Conservation (phyloP, 176 grass and related monocot genomes). For the Guadua angustifolia region DNA sequence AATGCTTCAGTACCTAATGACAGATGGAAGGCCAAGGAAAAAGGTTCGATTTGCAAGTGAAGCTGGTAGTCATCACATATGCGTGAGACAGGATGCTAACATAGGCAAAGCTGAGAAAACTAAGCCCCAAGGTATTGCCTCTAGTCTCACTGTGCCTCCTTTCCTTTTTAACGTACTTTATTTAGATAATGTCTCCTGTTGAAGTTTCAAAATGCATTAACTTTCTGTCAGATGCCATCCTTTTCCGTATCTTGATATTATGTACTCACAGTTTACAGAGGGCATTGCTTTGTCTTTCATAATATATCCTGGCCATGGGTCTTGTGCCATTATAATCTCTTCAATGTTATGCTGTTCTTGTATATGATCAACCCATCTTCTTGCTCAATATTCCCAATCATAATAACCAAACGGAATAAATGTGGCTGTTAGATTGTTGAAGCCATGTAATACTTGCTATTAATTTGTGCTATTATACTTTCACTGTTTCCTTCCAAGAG, state of each 20-base stretch:
- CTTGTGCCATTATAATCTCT: slow-evolving; percentile 21
- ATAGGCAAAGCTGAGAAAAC: slow-evolving; percentile 33
- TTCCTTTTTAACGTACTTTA: slow-evolving; percentile 5
- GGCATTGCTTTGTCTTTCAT: background rate
- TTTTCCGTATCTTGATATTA: background rate
- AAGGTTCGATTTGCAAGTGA: slow-evolving; percentile 64
- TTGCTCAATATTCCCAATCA: slow-evolving; percentile 14
- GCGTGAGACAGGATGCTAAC: slow-evolving; percentile 9
- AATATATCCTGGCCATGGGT: background rate
- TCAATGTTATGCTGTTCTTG: background rate
- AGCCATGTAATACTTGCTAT: slow-evolving; percentile 3
- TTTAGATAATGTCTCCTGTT: background rate
- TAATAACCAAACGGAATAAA: slow-evolving; percentile 6
- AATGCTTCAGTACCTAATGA: slow-evolving; percentile 29
- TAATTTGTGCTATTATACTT: background rate
- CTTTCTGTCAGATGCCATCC: background rate
- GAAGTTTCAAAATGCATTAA: background rate
- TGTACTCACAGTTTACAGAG: background rate
- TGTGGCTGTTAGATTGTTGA: slow-evolving; percentile 20
- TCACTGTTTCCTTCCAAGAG: background rate
- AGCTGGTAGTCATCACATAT: slow-evolving; percentile 41
- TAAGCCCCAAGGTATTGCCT: slow-evolving; percentile 34
- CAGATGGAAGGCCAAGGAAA: slow-evolving; percentile 65
- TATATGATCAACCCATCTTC: slow-evolving; percentile 14
- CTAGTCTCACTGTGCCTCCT: slow-evolving; percentile 1